phyloP scores from a whole-genome alignment of 75 land plant species.

The Pseudotsuga menziesii region DNA sequence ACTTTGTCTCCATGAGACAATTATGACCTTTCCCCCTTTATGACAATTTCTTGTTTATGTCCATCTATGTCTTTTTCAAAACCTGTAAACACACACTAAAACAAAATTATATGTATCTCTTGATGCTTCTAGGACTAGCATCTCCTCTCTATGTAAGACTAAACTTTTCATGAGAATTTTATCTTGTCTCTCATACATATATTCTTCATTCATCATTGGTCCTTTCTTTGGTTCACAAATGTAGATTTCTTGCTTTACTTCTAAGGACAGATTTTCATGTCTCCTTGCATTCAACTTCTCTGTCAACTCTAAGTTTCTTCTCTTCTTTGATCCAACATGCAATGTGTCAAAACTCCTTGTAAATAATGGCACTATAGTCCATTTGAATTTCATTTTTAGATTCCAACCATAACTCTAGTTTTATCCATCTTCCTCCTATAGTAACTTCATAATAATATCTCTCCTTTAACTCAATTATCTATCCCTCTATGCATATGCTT shows the following conservation, averaged over 20 bases:
- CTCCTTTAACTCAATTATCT: neutral
- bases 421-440: neutral
- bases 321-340: neutral
- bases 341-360: neutral
- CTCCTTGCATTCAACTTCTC: neutral
- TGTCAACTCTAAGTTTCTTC: neutral
- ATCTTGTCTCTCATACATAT: neutral
- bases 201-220: neutral
- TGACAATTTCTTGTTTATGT: neutral
- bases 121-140: neutral
- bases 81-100: too few relatives aligned
- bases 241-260: neutral
- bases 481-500: neutral
- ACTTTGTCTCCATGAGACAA: neutral
- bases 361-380: neutral
- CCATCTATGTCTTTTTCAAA: too few relatives aligned
- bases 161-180: neutral
- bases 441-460: neutral
- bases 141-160: neutral
- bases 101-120: too few relatives aligned
- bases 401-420: neutral
- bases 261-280: neutral
- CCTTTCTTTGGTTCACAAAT: neutral
- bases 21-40: neutral
- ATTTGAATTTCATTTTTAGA: neutral